Percentiles rank a stretch among this genome's conserved stretches.
These are phyloP conservation scores for Termitomyces sp. DNA, from an alignment of 768 basidiomycete species.

Conservation along the genomic window DNA sequence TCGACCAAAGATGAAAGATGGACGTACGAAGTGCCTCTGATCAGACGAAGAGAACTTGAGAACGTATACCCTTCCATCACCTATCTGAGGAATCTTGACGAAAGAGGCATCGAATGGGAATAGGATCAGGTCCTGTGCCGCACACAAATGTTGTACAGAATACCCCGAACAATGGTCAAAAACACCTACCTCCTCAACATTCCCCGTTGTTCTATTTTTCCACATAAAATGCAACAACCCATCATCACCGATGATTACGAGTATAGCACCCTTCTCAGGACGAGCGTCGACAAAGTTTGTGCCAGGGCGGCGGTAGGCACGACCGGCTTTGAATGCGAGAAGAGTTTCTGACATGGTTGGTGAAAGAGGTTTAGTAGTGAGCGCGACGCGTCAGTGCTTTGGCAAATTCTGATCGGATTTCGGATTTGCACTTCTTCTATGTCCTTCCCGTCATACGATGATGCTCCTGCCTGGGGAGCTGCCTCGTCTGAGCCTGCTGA, in stretches of 20 bases:
- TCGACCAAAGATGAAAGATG: neutral
- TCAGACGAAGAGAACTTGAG: constrained; percentile 91
- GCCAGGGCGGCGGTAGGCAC: constrained; percentile 64
- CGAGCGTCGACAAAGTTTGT: constrained; percentile 67
- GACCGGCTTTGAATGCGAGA: constrained; percentile 66
- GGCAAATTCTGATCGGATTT: constrained; percentile 27
- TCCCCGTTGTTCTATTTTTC: constrained; percentile 66
- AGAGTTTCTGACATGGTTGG: constrained; percentile 30
- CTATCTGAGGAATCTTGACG: constrained; percentile 64
- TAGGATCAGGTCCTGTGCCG: constrained; percentile 73
- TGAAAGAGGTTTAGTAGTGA: constrained; percentile 3
- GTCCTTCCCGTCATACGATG: constrained; percentile 43
- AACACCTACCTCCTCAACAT: constrained; percentile 55
- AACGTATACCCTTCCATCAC: constrained; percentile 71
- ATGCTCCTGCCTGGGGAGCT: constrained; percentile 50
- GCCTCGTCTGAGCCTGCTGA: constrained; percentile 44
- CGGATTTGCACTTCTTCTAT: constrained; percentile 24
- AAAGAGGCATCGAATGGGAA: constrained; percentile 87
- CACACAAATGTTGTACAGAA: constrained; percentile 1
- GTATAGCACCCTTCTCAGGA: constrained; percentile 70
- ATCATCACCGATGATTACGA: constrained; percentile 68
- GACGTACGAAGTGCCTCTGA: constrained; percentile 83
- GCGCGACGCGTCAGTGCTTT: constrained; percentile 45
- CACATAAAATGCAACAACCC: constrained; percentile 76
- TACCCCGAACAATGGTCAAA: neutral